phyloP scores from a whole-genome alignment of 306 rosid species.

The Astragalus glycyphyllos region DNA sequence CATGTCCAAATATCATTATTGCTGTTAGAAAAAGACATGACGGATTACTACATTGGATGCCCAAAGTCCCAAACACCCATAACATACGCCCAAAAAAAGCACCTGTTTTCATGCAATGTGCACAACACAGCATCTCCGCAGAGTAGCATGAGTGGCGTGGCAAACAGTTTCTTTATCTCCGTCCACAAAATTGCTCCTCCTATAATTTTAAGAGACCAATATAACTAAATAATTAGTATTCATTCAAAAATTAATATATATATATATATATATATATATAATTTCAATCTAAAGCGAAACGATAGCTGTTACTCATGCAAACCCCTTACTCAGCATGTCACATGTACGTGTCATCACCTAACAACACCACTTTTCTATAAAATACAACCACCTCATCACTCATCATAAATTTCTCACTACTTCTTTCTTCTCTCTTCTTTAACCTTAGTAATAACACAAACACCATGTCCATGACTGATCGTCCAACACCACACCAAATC shows the following conservation, averaged over 20 bases:
- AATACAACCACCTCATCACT: neutral
- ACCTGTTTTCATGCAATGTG: constrained; percentile 37
- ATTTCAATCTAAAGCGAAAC: neutral
- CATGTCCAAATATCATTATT: too few species aligned
- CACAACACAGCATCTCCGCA: constrained; percentile 46
- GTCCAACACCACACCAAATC: constrained; percentile 61
- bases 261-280: too few species aligned
- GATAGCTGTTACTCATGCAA: constrained; percentile 84
- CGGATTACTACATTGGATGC: neutral
- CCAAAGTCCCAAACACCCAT: too few species aligned
- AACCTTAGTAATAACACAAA: neutral
- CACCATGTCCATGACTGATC: constrained; percentile 38
- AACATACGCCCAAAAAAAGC: too few species aligned
- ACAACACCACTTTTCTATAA: constrained; percentile 42
- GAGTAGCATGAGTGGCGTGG: constrained; percentile 39
- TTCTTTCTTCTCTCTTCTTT: neutral
- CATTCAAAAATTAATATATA: too few species aligned
- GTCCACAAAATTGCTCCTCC: too few species aligned
- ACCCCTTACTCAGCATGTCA: constrained; percentile 64
- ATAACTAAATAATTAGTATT: too few species aligned
- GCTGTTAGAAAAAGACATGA: too few species aligned
- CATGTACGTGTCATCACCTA: constrained; percentile 67
- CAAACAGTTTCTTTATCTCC: constrained; percentile 17
- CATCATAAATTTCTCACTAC: neutral
- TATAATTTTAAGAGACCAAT: too few species aligned